Conservation (phyloP, 164 flowering plant genomes). For the Euptelea pleiosperma region DNA sequence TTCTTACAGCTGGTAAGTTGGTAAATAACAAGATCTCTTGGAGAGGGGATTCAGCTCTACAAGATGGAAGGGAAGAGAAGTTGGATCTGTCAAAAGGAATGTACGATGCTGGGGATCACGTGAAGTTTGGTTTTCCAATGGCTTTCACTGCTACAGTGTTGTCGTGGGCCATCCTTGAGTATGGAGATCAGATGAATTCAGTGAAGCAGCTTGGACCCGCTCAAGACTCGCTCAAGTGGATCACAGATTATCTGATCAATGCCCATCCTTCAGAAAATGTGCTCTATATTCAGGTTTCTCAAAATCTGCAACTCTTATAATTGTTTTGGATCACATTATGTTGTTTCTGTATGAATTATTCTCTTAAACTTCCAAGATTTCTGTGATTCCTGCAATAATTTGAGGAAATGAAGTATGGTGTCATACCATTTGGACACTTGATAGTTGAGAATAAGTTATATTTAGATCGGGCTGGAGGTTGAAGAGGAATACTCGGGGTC, state of each 20-base stretch:
- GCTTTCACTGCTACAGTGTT: constrained; percentile 90
- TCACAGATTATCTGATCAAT: constrained; percentile 81
- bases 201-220: constrained; percentile 69
- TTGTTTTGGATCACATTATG: neutral
- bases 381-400: neutral
- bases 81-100: constrained; percentile 88
- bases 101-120: constrained; percentile 98
- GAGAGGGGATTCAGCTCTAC: constrained; percentile 82
- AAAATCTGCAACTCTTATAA: neutral
- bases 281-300: constrained; percentile 81
- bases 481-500: neutral
- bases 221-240: constrained; percentile 80
- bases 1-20: constrained; percentile 65
- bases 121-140: constrained; percentile 93
- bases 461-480: neutral
- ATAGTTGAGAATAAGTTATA: neutral
- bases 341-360: neutral
- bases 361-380: neutral
- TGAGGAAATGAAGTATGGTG: neutral
- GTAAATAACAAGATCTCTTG: constrained; percentile 58
- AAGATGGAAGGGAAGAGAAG: constrained; percentile 60
- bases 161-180: constrained; percentile 95
- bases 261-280: constrained; percentile 71
- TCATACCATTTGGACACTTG: neutral
- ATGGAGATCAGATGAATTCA: constrained; percentile 88